Percentiles rank a stretch among this genome's conserved stretches.
Conservation (phyloP, 2,329 filamentous ascomycete genomes). For the Calonectria hongkongensis region DNA sequence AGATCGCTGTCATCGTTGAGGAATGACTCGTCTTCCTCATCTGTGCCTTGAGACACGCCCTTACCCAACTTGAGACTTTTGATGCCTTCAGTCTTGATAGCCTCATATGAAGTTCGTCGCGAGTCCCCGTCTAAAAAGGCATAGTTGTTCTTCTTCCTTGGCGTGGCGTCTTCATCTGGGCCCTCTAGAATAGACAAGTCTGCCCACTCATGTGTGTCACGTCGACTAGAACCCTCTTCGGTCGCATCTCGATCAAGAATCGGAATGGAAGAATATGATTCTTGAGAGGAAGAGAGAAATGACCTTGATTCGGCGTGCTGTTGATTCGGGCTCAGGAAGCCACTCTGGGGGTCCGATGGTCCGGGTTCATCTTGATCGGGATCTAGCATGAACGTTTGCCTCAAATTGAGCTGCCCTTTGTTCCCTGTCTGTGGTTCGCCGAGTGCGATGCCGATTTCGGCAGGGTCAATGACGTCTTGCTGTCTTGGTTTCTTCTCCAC, state of each 20-base stretch:
- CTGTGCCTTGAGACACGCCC: slow-evolving; percentile 55
- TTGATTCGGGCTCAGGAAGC: slow-evolving; percentile 51
- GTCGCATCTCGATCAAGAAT: slow-evolving; percentile 81
- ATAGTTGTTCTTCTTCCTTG: slow-evolving; percentile 47
- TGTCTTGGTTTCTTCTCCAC: slow-evolving; percentile 68
- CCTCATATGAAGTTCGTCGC: slow-evolving; percentile 70
- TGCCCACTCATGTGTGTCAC: slow-evolving; percentile 69
- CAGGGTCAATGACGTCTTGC: slow-evolving; percentile 39
- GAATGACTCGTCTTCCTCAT: slow-evolving; percentile 65
- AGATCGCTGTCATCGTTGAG: slow-evolving; percentile 74
- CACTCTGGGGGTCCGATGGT: slow-evolving; percentile 44
- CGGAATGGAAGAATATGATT: slow-evolving; percentile 86
- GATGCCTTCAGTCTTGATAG: slow-evolving; percentile 72
- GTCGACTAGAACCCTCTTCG: slow-evolving; percentile 68
- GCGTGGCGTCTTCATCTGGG: slow-evolving; percentile 63
- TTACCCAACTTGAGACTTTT: slow-evolving; percentile 64
- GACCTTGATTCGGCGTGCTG: slow-evolving; percentile 64
- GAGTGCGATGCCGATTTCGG: slow-evolving; percentile 50
- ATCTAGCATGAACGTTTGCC: slow-evolving; percentile 61
- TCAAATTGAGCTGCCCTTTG: slow-evolving; percentile 66
- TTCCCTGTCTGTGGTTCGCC: slow-evolving; percentile 53
- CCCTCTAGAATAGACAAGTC: slow-evolving; percentile 73
- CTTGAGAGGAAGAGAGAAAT: slow-evolving; percentile 77
- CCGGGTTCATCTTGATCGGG: slow-evolving; percentile 48
- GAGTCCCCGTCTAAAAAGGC: slow-evolving; percentile 52